Conservation (phyloP, 2,329 filamentous ascomycete species). For the Lasiodiplodia citricola region DNA sequence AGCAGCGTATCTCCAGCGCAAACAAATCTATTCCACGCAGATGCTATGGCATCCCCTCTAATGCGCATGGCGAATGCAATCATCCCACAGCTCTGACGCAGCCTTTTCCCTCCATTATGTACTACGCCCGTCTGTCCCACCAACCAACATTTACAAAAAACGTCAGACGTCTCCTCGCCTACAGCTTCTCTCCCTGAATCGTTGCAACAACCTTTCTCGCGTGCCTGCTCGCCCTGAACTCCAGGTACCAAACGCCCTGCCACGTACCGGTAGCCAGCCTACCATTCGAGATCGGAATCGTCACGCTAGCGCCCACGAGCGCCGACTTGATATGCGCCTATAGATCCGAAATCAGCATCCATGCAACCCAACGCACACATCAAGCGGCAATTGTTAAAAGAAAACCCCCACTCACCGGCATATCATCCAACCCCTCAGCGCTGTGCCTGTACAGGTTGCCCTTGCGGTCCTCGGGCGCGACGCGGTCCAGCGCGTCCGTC, state of each 20-base stretch:
- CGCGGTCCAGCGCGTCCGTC: conserved; percentile 89
- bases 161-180: conserved; percentile 26
- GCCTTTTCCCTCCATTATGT: not conserved
- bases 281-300: conserved; percentile 88
- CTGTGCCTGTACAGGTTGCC: conserved; percentile 79
- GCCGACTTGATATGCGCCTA: conserved; percentile 92
- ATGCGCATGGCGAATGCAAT: not conserved
- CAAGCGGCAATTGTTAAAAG: no score
- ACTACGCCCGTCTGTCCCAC: not conserved
- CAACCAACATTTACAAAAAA: not conserved
- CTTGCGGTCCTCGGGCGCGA: conserved; percentile 77
- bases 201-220: conserved; percentile 85
- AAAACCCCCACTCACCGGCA: conserved; percentile 68
- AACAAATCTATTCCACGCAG: not conserved
- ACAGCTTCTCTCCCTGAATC: conserved; percentile 81
- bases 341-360: conserved; percentile 40
- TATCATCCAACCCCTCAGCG: conserved; percentile 88
- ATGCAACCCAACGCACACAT: not conserved
- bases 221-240: conserved; percentile 81
- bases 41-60: not conserved
- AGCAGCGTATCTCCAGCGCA: not conserved
- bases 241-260: conserved; percentile 95
- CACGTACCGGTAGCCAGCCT: conserved; percentile 73
- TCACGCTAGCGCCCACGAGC: conserved; percentile 85
- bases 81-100: not conserved